Conservation (phyloP, 2,329 filamentous ascomycete species). For the Microsporum canis region DNA sequence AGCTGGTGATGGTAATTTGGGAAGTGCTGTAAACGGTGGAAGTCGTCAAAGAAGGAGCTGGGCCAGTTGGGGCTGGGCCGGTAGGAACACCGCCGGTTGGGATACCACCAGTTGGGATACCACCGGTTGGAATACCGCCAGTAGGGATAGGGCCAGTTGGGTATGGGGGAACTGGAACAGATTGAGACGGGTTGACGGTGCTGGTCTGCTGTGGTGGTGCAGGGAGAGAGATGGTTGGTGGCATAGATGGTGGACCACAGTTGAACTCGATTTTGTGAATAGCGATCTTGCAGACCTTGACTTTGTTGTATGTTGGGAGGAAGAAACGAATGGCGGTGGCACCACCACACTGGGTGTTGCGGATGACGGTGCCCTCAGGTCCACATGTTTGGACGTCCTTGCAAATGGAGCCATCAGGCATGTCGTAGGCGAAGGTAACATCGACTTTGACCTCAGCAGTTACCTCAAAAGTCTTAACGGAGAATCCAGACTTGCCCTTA, state of each 20-base stretch:
- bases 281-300: constrained; percentile 57
- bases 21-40: constrained; percentile 31
- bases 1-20: constrained; percentile 31
- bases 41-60: constrained; percentile 18
- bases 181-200: constrained; percentile 79
- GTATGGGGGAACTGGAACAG: constrained; percentile 41
- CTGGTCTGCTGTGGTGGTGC: constrained; percentile 40
- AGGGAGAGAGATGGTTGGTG: constrained; percentile 59
- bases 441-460: constrained; percentile 63
- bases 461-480: constrained; percentile 62
- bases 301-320: constrained; percentile 42
- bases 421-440: constrained; percentile 74
- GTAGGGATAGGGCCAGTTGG: not conserved
- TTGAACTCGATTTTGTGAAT: constrained; percentile 67
- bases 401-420: constrained; percentile 72
- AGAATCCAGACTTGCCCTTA: constrained; percentile 52
- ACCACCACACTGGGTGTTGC: constrained; percentile 86
- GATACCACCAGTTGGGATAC: not conserved
- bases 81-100: not conserved
- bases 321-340: constrained; percentile 67
- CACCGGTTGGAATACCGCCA: not conserved
- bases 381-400: constrained; percentile 63
- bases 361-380: constrained; percentile 54
- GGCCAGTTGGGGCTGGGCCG: not conserved
- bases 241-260: constrained; percentile 39